Percentiles rank a stretch among this genome's conserved stretches.
Conservation (phyloP, 768 basidiomycete species). For the Megacollybia marginata region DNA sequence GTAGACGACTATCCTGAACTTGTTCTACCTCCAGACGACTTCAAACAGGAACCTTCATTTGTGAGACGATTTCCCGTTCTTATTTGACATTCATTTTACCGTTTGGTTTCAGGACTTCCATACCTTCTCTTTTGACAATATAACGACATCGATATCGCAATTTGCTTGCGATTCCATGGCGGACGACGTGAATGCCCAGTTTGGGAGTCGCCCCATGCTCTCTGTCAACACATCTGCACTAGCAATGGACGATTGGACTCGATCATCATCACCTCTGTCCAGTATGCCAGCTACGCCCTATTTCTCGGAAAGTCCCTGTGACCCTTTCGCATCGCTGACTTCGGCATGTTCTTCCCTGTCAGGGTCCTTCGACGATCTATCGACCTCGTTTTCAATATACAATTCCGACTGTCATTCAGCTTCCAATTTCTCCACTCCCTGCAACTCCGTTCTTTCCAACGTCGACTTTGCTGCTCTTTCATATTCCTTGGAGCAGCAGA, state of each 20-base stretch:
- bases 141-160: constrained; percentile 20
- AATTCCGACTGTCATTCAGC: not conserved
- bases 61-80: constrained; percentile 29
- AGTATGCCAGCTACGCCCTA: constrained; percentile 37
- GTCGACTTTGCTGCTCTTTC: not conserved
- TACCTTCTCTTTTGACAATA: constrained; percentile 38
- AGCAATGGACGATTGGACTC: constrained; percentile 36
- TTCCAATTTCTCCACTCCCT: not conserved
- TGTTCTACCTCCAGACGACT: constrained; percentile 21
- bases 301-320: constrained; percentile 24
- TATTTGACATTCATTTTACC: constrained; percentile 3
- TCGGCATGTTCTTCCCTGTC: constrained; percentile 17
- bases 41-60: constrained; percentile 39
- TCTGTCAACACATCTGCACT: constrained; percentile 23
- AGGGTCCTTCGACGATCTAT: constrained; percentile 8
- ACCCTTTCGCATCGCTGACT: constrained; percentile 19
- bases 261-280: constrained; percentile 36
- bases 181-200: not conserved
- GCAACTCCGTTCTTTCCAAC: not conserved
- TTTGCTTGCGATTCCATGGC: constrained; percentile 21
- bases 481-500: not conserved
- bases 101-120: constrained; percentile 29
- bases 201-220: not conserved
- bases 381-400: not conserved
- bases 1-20: not conserved